Evolutionary conservation across 2,329 filamentous ascomycete genomes (phyloP).

Genomic region (Talaromyces sp.): DNA sequence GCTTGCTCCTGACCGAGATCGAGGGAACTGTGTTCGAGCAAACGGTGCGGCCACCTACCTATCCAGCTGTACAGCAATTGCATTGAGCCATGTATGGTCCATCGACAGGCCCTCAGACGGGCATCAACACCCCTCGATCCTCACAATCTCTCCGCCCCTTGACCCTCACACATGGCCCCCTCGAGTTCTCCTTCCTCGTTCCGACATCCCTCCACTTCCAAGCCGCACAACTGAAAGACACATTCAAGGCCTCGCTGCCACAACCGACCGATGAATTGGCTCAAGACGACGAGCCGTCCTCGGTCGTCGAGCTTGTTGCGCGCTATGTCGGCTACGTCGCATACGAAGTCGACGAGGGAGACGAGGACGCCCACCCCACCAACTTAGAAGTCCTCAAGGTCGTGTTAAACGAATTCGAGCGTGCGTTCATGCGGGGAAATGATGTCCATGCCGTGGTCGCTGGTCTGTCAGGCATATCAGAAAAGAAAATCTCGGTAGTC

Average conservation of each 20-base stretch:
- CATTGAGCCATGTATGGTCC: conserved; percentile 69
- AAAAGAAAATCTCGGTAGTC: conserved; percentile 88
- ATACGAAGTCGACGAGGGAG: conserved; percentile 81
- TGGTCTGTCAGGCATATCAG: conserved; percentile 78
- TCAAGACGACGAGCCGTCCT: conserved; percentile 98
- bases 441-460: conserved; percentile 90
- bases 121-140: conserved; percentile 92
- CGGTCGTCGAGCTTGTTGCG: conserved; percentile 83
- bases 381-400: conserved; percentile 92
- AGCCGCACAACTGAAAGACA: conserved; percentile 87
- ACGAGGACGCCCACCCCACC: conserved; percentile 81
- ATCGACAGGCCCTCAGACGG: conserved; percentile 78
- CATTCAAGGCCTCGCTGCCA: conserved; percentile 79
- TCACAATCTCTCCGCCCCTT: conserved; percentile 88
- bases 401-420: conserved; percentile 91
- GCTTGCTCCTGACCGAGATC: background rate
- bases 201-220: conserved; percentile 95
- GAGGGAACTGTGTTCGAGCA: background rate
- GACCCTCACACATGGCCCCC: conserved; percentile 83
- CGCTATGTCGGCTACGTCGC: conserved; percentile 90
- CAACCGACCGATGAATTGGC: conserved; percentile 93
- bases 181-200: conserved; percentile 94
- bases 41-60: background rate
- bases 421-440: conserved; percentile 88
- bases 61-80: background rate